Conservation (phyloP, 495 filamentous ascomycete genomes). For the Penicilliopsis zonata region DNA sequence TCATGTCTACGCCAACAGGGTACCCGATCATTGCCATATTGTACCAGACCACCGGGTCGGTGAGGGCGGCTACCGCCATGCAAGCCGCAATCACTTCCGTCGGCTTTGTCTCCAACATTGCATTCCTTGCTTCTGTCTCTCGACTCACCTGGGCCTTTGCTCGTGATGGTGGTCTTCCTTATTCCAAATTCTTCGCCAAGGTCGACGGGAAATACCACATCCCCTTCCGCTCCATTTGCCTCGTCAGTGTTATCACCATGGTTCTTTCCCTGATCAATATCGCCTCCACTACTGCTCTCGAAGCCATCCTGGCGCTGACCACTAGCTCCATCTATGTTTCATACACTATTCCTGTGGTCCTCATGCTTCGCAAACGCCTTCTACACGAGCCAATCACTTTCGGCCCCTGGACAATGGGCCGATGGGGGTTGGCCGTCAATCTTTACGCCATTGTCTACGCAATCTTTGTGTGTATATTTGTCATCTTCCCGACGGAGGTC, state of each 20-base stretch:
- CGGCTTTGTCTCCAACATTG: constrained; percentile 32
- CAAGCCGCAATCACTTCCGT: constrained; percentile 26
- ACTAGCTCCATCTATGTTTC: constrained; percentile 34
- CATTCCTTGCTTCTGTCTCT: constrained; percentile 37
- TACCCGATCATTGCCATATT: constrained; percentile 44
- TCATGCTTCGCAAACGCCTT: too few relatives aligned
- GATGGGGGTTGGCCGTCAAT: constrained; percentile 28
- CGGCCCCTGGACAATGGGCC: constrained; percentile 18
- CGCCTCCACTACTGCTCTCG: constrained; percentile 31
- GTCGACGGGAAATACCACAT: too few relatives aligned
- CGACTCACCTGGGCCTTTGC: constrained; percentile 50
- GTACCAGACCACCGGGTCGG: constrained; percentile 34
- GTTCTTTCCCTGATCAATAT: constrained; percentile 40
- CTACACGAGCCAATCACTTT: constrained; percentile 13
- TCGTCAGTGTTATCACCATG: too few relatives aligned
- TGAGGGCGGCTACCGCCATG: constrained; percentile 31
- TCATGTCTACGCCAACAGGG: constrained; percentile 24
- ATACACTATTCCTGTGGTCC: constrained; percentile 39
- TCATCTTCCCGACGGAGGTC: constrained; percentile 29
- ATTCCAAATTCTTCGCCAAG: too few relatives aligned
- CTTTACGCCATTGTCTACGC: constrained; percentile 27
- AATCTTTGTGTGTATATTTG: constrained; percentile 28
- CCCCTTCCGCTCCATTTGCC: too few relatives aligned
- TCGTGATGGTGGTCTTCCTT: constrained; percentile 45
- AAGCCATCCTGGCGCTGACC: constrained; percentile 35